Base-by-base conservation (phyloP, 2,329 filamentous ascomycete species). In the Cladophialophora yegresii region DNA sequence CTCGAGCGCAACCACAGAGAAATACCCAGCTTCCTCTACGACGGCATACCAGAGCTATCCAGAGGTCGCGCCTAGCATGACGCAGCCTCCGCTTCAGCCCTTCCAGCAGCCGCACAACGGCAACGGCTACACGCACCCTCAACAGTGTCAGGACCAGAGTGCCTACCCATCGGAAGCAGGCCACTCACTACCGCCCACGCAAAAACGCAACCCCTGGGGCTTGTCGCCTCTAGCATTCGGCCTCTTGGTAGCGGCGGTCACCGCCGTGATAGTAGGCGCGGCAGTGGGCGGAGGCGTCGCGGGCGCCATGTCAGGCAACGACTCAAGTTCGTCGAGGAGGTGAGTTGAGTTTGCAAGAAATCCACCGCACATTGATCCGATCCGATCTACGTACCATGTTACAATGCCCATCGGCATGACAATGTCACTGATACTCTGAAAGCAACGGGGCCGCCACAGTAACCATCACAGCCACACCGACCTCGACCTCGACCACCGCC, bases 41-140 rank as follows among this genome's bases (percentile, higher is more conserved):
- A 47, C 57, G 5, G 22, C 12, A 3, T 22, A 64, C 22, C 43
- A 64, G 8, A 59, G 26, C 12, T 63, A 59, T 47, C 65, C 65
- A 6, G 65, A 66, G 40, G 60, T 63, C 2, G 60, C 62, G 5
- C 50, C 56, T 16, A 22, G 4, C 50, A 20, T 61, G 28, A 26
- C 54, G 12, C 58, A 51, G 12, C 47, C 20, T 36, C 13, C 30
- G 1, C 32, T 26, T 93, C 59, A 96, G 91, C 82, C 87, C 96
- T 77, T 93, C 91, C 49, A 88, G 97, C 79, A 85, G 95, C 56
- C 97, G n/a, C 32, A 54, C 51, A 54, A 28, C 7, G 43, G 43
- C 51, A 54, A 28, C 7, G 43, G 43, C 55, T 79, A 62, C 30
- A 13, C 36, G 22, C 61, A 64, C 16, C 49, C 53, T 5, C 36